Evolutionary conservation across 2,329 filamentous ascomycete genomes (phyloP), one percentile per base, ranked within the genome.

Genomic region (Colletotrichum orchidophilum): DNA sequence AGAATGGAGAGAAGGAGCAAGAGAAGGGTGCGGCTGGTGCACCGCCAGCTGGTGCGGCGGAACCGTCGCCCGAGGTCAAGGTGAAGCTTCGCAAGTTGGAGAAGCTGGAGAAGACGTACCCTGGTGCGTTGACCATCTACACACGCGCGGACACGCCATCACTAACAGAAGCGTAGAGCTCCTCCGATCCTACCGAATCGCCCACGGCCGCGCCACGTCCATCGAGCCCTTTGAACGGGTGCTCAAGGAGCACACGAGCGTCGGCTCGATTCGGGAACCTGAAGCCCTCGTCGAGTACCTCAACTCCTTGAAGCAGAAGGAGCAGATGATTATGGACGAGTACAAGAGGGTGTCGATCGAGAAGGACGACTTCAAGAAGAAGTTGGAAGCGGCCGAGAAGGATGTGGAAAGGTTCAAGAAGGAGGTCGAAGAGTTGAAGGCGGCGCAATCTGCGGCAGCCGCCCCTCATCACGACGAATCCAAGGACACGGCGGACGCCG

Each of bases 181-280:
- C 1, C 86, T 98, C 60, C 92, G 94, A 67, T 97, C 96, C 9
- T 99, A 99, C 82, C 91, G 95, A 73, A 92, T 95, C 74, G 96
- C 96, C 21, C 96, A 99, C 83, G 90, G 93, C 68, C 91, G 95
- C 62, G 94, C 95, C 52, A 90, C 93, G 13, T 90, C 93, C 3
- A 97, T 98, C 77, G 96, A 98, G 78, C 93, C 94, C 0, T 99
- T 99, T 80, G 96, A 99, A 82, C 92, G 94, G 65, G 92, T 93
- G 0, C 87, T 99, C 8, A 94, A 94, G 76, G 96, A 99, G 79
- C 94, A 97, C 76, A 99, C 96, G 0, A 96, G 96, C 2, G 85
- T 98, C 42, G 93, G 94, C 5, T 96, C 94, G 18, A 97, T 99
- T 76, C 88, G 87, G 75, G 96, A 99, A 71, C 94, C 96, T 0